Base-by-base conservation (phyloP, 163 green algal genomes). In the Trebouxiophyceae sp. region DNA sequence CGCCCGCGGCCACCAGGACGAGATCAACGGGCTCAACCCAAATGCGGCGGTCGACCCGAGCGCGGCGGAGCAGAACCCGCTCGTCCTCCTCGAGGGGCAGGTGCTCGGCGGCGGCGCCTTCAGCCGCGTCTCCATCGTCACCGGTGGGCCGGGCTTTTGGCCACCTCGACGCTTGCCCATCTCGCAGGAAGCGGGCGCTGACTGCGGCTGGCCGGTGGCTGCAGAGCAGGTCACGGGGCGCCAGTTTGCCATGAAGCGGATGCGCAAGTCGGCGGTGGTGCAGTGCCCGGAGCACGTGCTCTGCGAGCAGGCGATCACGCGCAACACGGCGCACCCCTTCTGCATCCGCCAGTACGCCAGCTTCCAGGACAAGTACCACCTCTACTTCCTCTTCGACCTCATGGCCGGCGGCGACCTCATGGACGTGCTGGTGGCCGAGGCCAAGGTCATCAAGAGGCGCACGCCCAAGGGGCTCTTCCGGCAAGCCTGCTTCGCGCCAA, bases 381-480 rank as follows among this genome's bases (percentile, higher is more conserved):
- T 98, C 28, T 98, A 97, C 85, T 91, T 98, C 44, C 68, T 97
- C 60, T 95, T 97, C 68, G 93, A 98, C 73, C 80, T 95, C 39
- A 91, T 97, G 85, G 70, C 76, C n/a, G 89, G 90, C 0, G 91
- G 91, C 23, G 93, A 98, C 72, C 76, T 98, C n/a, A 98, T 97
- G 92, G 92, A 98, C 67, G 87, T 95, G 63, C 81, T 98, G 62
- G 91, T 96, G 24, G 86, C 89, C 19, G 91, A 96, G 71, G 90
- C 91, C 56, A 84, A 88, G 65, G 87, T 95, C 65, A 91, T 95
- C 69, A 81, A 82, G 45, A 72, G 84, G 22, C 75, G 85, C n/a
- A 81, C 91, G 58, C 69, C 85, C n/a, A 78, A 84, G 63, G 81
- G 77, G 26, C 65, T 67, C 63, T 78, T 77, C 28, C 58, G 66